A percentile compares a stretch with the other conserved stretches of the same genome.
Conservation (phyloP, 768 basidiomycete species). For the Rhodotorula graminis region DNA sequence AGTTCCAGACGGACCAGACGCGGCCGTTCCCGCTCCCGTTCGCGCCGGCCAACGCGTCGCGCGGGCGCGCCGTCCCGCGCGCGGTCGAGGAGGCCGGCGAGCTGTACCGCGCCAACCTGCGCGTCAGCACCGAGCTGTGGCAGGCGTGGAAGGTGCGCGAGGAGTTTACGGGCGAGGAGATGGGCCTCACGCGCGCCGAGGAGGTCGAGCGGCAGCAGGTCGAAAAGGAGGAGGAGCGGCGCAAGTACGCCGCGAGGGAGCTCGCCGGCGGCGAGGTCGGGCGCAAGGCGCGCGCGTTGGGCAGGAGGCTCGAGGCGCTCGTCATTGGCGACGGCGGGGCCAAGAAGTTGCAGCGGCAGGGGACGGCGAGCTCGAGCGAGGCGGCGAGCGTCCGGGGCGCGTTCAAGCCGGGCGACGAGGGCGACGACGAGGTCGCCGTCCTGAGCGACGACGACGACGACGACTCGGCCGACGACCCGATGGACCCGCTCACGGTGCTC, state of each 20-base stretch:
- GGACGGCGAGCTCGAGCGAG: not conserved
- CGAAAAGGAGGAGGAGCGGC: not conserved
- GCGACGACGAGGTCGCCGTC: conserved; percentile 10
- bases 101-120: conserved; percentile 82
- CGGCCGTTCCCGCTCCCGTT: conserved; percentile 95
- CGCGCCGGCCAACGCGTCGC: conserved; percentile 55
- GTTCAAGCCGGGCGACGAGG: not conserved
- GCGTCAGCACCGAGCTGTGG: conserved; percentile 75
- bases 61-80: conserved; percentile 66
- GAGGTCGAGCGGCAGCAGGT: conserved; percentile 13
- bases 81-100: conserved; percentile 93
- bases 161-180: conserved; percentile 89
- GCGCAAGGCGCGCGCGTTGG: conserved; percentile 13
- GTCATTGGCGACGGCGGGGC: conserved; percentile 2
- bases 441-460: conserved; percentile 33
- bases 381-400: conserved; percentile 4
- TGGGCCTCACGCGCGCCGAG: conserved; percentile 62
- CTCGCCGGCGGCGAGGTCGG: conserved; percentile 6
- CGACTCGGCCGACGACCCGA: conserved; percentile 38
- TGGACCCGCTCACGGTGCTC: conserved; percentile 43
- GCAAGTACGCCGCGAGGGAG: not conserved
- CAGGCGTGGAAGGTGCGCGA: conserved; percentile 96
- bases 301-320: conserved; percentile 28
- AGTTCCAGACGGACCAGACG: conserved; percentile 93
- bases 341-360: not conserved